Conservation (phyloP, 176 grass and related monocot species). For the Tillandsia leiboldiana region DNA sequence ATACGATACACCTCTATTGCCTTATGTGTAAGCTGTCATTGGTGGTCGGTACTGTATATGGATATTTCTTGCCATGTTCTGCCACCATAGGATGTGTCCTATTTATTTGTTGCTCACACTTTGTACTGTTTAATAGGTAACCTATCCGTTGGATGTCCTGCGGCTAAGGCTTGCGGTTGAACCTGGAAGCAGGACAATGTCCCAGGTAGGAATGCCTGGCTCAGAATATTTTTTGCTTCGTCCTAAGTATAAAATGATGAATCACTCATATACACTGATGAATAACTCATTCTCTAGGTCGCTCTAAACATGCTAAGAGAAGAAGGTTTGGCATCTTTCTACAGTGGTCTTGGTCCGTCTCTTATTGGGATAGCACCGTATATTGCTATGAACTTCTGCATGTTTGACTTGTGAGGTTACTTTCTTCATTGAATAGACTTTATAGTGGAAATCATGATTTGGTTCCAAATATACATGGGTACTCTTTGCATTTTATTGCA, state of each 20-base stretch:
- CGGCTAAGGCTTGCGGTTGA: constrained; percentile 93
- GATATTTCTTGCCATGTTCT: neutral
- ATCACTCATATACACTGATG: constrained; percentile 10
- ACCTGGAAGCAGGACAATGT: constrained; percentile 77
- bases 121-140: constrained; percentile 40
- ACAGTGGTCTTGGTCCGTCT: constrained; percentile 85
- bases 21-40: constrained; percentile 18
- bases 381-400: constrained; percentile 98
- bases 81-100: neutral
- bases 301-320: constrained; percentile 88
- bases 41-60: neutral
- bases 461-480: neutral
- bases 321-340: constrained; percentile 87
- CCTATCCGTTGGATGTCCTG: constrained; percentile 93
- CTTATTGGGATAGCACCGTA: constrained; percentile 91
- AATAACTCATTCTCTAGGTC: constrained; percentile 54
- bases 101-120: neutral
- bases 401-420: constrained; percentile 96
- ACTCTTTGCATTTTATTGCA: constrained; percentile 22
- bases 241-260: constrained; percentile 6
- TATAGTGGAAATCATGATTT: neutral
- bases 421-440: constrained; percentile 1
- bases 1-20: neutral
- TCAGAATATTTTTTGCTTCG: constrained; percentile 2
- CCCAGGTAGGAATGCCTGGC: constrained; percentile 50